Evolutionary conservation across 495 filamentous ascomycete genomes (phyloP), one percentile per base, ranked within the genome.

Genomic region (Hypoxylon lienhwacheense): DNA sequence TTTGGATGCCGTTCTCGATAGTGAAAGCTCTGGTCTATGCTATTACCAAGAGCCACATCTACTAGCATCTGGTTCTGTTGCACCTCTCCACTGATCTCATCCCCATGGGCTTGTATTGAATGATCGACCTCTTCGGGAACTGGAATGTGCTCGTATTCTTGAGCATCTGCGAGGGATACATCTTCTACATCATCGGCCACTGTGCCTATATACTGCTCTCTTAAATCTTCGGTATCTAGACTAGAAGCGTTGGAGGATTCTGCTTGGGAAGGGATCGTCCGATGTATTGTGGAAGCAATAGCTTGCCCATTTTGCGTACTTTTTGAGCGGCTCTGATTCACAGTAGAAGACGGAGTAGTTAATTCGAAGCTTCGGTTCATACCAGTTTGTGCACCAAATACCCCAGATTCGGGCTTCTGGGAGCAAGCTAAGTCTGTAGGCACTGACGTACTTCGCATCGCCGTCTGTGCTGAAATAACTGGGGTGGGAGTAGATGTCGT

Each of bases 21-120:
- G 28, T 53, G 51, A 45, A 68, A 68, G 41, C 66, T 68, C 17
- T 63, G 44, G 39, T 66, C 64, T n/a, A 53, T 11, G 12, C 40
- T 47, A 35, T 43, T 54, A 32, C 64, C 21, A 17, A 64, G 53
- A 14, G 7, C 31, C 3, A 7, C 14, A 19, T 36, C 37, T 14
- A 36, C 39, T 42, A 11, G 1, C 5, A 28, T 12, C 17, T 53
- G 26, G 15, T 15, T 7, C 12, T 50, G 28, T 12, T 17, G 33
- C 50, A 10, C 17, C 10, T 55, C 28, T n/a, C 34, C 39, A 28
- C 24, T 20, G 8, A 7, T 34, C 31, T 0, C 3, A 51, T 22
- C 8, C 24, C 28, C 8, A 32, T 5, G 7, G 5, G 34, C 12
- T 34, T 34, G 26, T 5, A 37, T 36, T 36, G 42, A 37, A 45